These are phyloP conservation scores for Hypoxylon sp. DNA, from an alignment of 2,329 filamentous ascomycete species.

Conservation along the genomic window DNA sequence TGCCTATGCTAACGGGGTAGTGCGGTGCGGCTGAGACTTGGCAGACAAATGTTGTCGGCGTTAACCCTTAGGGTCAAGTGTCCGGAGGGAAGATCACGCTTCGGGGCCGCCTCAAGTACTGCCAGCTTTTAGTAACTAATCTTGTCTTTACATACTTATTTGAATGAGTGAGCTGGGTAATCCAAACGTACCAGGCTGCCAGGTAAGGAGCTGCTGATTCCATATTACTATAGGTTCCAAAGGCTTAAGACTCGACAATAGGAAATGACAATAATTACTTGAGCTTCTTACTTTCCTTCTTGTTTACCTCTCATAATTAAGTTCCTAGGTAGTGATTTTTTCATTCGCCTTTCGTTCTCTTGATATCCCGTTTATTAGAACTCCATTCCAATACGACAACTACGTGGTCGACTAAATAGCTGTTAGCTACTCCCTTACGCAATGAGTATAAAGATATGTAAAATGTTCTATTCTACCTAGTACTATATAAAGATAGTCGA, in stretches of 20 bases:
- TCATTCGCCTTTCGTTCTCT: background rate
- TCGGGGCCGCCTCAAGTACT: constrained; percentile 34
- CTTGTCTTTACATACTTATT: background rate
- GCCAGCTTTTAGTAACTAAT: constrained; percentile 13
- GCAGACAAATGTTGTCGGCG: constrained; percentile 28
- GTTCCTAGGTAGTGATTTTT: background rate
- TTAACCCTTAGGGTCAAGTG: constrained; percentile 39
- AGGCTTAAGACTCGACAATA: background rate
- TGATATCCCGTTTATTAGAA: background rate
- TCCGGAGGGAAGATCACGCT: constrained; percentile 34
- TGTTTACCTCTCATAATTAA: no score
- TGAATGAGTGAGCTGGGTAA: background rate
- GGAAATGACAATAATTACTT: background rate
- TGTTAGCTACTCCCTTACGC: background rate
- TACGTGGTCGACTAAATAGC: background rate
- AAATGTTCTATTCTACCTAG: background rate
- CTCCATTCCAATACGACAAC: background rate
- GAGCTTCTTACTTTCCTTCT: no score
- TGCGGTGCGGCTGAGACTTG: constrained; percentile 34
- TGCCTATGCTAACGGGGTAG: constrained; percentile 2
- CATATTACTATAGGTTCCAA: background rate
- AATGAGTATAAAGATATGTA: background rate
- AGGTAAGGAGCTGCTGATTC: background rate
- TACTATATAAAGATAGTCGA: background rate
- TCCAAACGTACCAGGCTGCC: background rate